phyloP scores from a whole-genome alignment of 1,284 basidiomycete species.

The Kalmanozyma brasiliensis region DNA sequence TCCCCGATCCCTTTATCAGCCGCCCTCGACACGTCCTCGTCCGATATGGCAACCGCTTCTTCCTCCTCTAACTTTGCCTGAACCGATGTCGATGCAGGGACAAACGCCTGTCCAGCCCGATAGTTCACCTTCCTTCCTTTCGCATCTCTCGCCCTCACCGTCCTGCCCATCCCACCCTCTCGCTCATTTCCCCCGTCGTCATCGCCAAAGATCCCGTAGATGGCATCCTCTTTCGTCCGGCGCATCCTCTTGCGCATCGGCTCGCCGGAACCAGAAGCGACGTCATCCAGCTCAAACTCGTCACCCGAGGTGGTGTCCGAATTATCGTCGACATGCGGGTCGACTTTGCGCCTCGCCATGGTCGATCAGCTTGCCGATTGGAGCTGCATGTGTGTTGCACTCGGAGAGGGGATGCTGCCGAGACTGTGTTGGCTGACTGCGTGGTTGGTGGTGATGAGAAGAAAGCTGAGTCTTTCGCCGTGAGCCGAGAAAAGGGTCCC shows the following conservation, averaged over 20 bases:
- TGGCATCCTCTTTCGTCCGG: conserved; percentile 50
- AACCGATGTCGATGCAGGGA: conserved; percentile 19
- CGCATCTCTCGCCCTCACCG: conserved; percentile 20
- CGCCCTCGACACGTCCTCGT: background rate
- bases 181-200: conserved; percentile 74
- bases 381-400: background rate
- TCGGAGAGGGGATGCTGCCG: no score
- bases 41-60: background rate
- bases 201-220: conserved; percentile 85
- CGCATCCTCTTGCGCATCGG: conserved; percentile 29
- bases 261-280: background rate
- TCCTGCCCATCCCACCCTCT: conserved; percentile 17
- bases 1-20: background rate
- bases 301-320: conserved; percentile 69
- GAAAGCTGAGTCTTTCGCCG: background rate
- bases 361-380: background rate
- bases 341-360: conserved; percentile 60
- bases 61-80: background rate
- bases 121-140: conserved; percentile 33
- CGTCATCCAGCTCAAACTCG: conserved; percentile 62
- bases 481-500: background rate
- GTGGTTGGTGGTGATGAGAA: background rate
- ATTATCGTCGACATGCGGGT: conserved; percentile 60
- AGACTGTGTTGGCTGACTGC: no score
- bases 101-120: conserved; percentile 32